A percentile compares a stretch with the other conserved stretches of the same genome.
These are phyloP conservation scores for Ganoderma sp. DNA, from an alignment of 1,284 basidiomycete genomes.

Conservation along the genomic window DNA sequence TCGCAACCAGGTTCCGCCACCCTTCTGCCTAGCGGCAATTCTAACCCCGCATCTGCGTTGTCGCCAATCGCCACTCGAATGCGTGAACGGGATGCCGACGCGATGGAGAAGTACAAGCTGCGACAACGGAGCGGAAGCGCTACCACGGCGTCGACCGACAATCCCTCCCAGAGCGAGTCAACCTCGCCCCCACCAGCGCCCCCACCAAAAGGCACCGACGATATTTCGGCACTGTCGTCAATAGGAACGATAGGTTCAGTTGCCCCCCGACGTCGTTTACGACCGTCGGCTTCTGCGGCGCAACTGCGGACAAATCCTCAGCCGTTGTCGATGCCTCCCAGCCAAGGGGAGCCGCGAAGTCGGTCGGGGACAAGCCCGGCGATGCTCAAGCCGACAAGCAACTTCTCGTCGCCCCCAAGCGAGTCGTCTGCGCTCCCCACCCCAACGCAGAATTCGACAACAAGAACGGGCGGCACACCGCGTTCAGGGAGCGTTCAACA, in stretches of 20 bases:
- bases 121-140: slow-evolving; percentile 80
- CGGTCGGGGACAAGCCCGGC: slow-evolving; percentile 74
- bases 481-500: slow-evolving; percentile 34
- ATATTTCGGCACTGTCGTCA: slow-evolving; percentile 54
- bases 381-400: slow-evolving; percentile 44
- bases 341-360: slow-evolving; percentile 50
- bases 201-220: slow-evolving; percentile 58
- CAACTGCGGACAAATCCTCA: slow-evolving; percentile 62
- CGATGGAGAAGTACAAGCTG: slow-evolving; percentile 81
- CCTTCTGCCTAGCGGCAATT: slow-evolving; percentile 37
- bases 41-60: slow-evolving; percentile 55
- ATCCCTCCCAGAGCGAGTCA: slow-evolving; percentile 62
- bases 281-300: slow-evolving; percentile 78
- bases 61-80: slow-evolving; percentile 79
- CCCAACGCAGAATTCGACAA: slow-evolving; percentile 36
- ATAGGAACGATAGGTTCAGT: slow-evolving; percentile 58
- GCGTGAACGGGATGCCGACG: slow-evolving; percentile 80
- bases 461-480: slow-evolving; percentile 30
- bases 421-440: slow-evolving; percentile 33
- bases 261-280: slow-evolving; percentile 61
- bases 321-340: slow-evolving; percentile 42
- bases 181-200: slow-evolving; percentile 55
- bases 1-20: slow-evolving; percentile 46
- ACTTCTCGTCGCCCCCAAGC: slow-evolving; percentile 41
- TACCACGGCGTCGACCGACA: slow-evolving; percentile 72